Evolutionary conservation across 78 protist genomes (phyloP), one percentile per base, ranked within the genome.

Genomic region (Goniomonas avonlea): DNA sequence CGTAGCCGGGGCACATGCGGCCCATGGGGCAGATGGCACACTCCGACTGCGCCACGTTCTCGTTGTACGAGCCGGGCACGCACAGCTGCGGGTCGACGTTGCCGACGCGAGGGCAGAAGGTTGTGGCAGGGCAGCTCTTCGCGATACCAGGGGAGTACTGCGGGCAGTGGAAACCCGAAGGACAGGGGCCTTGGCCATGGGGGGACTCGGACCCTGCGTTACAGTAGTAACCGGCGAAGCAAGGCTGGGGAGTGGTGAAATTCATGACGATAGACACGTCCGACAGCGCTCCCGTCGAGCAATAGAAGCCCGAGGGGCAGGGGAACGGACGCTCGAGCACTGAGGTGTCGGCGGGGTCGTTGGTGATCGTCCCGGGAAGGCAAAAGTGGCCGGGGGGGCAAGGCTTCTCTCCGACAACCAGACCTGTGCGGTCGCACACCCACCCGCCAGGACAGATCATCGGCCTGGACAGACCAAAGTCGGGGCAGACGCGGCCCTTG

Each of bases 131-230:
- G 74, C 74, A 66, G 2, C 56, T 34, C 27, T 39, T 37, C 11
- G 40, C 18, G 40, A 40, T 37, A 0, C 47, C 74, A 1, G 74
- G 74, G 20, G 53, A 66, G 55, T 39, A 39, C 17, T 37, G 55
- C 37, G 74, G 74, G 55, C 74, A 66, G 34, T 66, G 27, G 74
- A 39, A 66, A 1, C 74, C 74, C n/a, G 74, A 39, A 7, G 74
- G 74, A 21, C 74, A 66, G n/a, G 74, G 74, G 11, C 74, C 74
- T 37, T 40, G 47, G 9, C 74, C 74, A 37, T 66, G 74, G 25
- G 74, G 74, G 5, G 74, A 40, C 31, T 66, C 74, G 5, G 74
- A 66, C 21, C 74, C 74, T 15, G 55, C 32, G 15, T 40, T 40
- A 34, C 74, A 66, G 34, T 23, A 66, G 34, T 39, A 66, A 15